phyloP scores from a whole-genome alignment of 2,329 filamentous ascomycete species.

The Penicillium freii region DNA sequence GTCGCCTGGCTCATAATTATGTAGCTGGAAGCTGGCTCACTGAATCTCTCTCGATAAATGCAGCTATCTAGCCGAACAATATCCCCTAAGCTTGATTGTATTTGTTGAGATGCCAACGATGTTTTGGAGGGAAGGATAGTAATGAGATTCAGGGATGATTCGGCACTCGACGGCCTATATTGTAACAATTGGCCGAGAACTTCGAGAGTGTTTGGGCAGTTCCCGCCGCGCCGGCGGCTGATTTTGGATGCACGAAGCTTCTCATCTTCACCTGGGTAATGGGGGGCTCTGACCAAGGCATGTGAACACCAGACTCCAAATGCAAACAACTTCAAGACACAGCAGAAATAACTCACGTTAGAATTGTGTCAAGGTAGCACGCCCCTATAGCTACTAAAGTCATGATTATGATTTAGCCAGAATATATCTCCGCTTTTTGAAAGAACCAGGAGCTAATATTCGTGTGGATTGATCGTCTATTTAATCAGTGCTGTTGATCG shows the following conservation, averaged over 20 bases:
- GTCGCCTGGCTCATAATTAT: conserved; percentile 62
- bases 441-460: not conserved
- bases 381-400: conserved; percentile 65
- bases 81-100: conserved; percentile 55
- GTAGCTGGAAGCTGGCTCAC: conserved; percentile 65
- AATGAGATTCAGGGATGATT: conserved; percentile 38
- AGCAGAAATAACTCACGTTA: conserved; percentile 50
- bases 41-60: conserved; percentile 56
- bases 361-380: conserved; percentile 69
- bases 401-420: conserved; percentile 29
- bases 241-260: conserved; percentile 66
- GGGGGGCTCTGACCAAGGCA: conserved; percentile 35
- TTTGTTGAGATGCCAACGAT: conserved; percentile 53
- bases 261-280: conserved; percentile 68
- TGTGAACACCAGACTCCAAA: not conserved
- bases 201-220: conserved; percentile 69
- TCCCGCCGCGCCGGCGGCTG: conserved; percentile 65
- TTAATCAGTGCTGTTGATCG: not conserved
- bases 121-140: conserved; percentile 53
- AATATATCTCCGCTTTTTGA: not conserved
- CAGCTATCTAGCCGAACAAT: conserved; percentile 55
- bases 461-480: not conserved
- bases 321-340: not conserved
- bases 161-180: conserved; percentile 4
- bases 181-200: conserved; percentile 64